Percentiles rank a stretch among this genome's conserved stretches.
These are phyloP conservation scores for Solanum bukasovii DNA, from an alignment of 257 asterid species.

Conservation along the genomic window DNA sequence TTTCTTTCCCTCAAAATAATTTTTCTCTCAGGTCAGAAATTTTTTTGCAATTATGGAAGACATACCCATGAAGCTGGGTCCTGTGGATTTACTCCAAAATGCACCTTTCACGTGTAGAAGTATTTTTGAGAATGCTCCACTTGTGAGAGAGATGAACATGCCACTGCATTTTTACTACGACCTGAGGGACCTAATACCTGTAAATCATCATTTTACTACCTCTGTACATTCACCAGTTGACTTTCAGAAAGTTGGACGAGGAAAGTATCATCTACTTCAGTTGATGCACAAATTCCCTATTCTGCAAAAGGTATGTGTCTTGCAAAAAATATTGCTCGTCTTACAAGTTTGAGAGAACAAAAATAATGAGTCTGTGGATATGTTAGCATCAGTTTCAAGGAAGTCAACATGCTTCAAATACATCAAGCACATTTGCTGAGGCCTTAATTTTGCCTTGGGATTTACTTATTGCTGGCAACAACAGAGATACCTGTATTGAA, in stretches of 20 bases:
- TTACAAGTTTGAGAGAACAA: background rate
- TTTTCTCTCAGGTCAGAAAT: slow-evolving; percentile 42
- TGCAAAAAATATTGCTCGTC: background rate
- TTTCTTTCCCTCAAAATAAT: background rate
- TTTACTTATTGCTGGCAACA: slow-evolving; percentile 45
- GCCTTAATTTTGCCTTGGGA: slow-evolving; percentile 77
- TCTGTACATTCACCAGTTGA: slow-evolving; percentile 19
- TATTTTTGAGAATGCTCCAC: slow-evolving; percentile 37
- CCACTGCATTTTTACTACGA: slow-evolving; percentile 36
- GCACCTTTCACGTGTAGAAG: slow-evolving; percentile 57
- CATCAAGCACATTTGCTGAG: slow-evolving; percentile 54
- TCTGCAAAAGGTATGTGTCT: slow-evolving; percentile 45
- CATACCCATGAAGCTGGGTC: slow-evolving; percentile 30
- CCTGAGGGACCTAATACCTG: slow-evolving; percentile 22
- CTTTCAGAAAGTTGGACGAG: slow-evolving; percentile 38
- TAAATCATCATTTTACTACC: slow-evolving; percentile 18
- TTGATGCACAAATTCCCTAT: slow-evolving; percentile 74
- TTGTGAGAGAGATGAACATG: slow-evolving; percentile 20
- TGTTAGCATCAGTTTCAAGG: slow-evolving; percentile 39
- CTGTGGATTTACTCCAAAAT: slow-evolving; percentile 18
- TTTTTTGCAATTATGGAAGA: slow-evolving; percentile 52
- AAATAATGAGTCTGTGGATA: background rate
- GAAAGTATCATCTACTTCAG: slow-evolving; percentile 59
- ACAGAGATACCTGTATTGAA: slow-evolving; percentile 14
- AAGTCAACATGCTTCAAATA: slow-evolving; percentile 28